Conservation (phyloP, 306 rosid species). For the Cicer bijugum region DNA sequence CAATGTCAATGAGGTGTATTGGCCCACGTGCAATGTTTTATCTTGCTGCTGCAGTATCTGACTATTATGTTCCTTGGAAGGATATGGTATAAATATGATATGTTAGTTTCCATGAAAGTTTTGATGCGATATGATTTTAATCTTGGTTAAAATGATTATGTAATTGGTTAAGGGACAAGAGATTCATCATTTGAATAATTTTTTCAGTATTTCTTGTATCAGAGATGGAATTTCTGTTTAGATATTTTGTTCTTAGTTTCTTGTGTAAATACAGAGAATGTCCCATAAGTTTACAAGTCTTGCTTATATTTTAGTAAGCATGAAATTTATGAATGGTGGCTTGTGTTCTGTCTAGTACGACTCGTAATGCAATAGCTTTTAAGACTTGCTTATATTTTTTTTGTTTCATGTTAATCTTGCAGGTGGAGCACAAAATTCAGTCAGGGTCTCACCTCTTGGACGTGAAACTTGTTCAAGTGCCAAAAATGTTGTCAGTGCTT, state of each 20-base stretch:
- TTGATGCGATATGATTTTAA: conserved; percentile 17
- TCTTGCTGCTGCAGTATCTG: conserved; percentile 97
- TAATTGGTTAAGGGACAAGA: conserved; percentile 23
- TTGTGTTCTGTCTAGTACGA: conserved; percentile 11
- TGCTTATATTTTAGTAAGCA: conserved; percentile 25
- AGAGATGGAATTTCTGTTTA: conserved; percentile 1
- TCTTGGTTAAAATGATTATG: conserved; percentile 25
- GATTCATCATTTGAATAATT: neutral
- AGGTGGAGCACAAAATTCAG: conserved; percentile 94
- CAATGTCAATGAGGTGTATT: conserved; percentile 54
- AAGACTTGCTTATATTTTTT: neutral
- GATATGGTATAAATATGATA: conserved; percentile 74
- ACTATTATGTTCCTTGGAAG: conserved; percentile 91
- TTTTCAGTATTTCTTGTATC: conserved; percentile 25
- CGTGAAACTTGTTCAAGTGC: conserved; percentile 86
- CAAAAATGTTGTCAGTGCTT: conserved; percentile 83
- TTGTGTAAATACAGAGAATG: conserved; percentile 23
- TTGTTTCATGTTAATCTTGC: conserved; percentile 45
- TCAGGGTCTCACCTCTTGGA: conserved; percentile 85
- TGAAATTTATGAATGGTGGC: conserved; percentile 10
- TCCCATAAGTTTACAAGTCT: neutral
- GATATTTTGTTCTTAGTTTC: conserved; percentile 29
- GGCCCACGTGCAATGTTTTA: conserved; percentile 75
- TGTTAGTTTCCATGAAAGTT: conserved; percentile 26
- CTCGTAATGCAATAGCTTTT: conserved; percentile 4